phyloP scores from a whole-genome alignment of 768 basidiomycete genomes.

The Podaxis sp. region DNA sequence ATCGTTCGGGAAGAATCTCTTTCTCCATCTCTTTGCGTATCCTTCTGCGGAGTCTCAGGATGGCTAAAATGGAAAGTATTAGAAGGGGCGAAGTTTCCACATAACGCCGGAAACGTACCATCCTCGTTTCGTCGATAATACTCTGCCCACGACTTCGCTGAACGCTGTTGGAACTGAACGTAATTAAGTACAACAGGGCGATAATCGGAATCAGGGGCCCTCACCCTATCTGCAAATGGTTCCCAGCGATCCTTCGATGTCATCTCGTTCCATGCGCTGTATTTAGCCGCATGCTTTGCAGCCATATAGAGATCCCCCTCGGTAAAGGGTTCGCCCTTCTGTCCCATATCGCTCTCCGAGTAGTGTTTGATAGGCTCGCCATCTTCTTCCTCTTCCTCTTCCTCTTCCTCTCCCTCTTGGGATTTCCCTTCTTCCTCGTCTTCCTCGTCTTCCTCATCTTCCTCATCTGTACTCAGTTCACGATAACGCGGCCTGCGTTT shows the following conservation, averaged over 20 bases:
- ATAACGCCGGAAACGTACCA: constrained; percentile 30
- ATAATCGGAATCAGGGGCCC: constrained; percentile 11
- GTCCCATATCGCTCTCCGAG: constrained; percentile 52
- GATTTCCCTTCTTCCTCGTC: constrained; percentile 22
- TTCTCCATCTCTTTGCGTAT: constrained; percentile 29
- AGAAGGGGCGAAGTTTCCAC: not conserved
- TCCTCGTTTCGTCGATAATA: constrained; percentile 52
- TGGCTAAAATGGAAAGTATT: constrained; percentile 22
- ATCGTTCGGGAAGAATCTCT: constrained; percentile 21
- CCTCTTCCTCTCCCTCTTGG: constrained; percentile 26
- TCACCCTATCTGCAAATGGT: constrained; percentile 49
- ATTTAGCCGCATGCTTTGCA: constrained; percentile 56
- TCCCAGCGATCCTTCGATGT: constrained; percentile 51
- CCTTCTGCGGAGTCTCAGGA: constrained; percentile 36
- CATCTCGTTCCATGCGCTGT: constrained; percentile 42
- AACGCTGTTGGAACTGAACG: constrained; percentile 51
- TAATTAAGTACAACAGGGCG: not conserved
- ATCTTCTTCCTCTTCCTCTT: constrained; percentile 30
- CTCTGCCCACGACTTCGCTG: constrained; percentile 59
- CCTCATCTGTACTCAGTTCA: constrained; percentile 26
- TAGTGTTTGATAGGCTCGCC: constrained; percentile 33
- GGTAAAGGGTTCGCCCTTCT: constrained; percentile 45
- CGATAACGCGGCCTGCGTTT: constrained; percentile 18
- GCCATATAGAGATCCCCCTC: constrained; percentile 62
- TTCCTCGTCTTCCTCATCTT: constrained; percentile 22